Evolutionary conservation across 257 asterid genomes (phyloP), one percentile per base, ranked within the genome.

Genomic region (Fraxinus pennsylvanica): DNA sequence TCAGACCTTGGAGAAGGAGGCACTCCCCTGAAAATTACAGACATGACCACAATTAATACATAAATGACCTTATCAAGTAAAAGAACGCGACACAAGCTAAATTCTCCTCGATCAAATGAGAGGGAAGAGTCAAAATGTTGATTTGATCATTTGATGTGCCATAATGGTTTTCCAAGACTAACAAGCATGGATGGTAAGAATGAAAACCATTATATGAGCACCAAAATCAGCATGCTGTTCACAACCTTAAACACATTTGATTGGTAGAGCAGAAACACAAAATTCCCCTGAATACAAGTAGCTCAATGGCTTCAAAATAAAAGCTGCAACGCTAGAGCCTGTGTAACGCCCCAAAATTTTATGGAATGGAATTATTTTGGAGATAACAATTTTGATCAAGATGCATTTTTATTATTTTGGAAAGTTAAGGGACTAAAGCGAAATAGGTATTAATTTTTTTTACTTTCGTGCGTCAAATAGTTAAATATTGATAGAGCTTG

Each of bases 1-100:
- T 93, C 99, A 57, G 99, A 92, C 85, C 99, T 91, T 78, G 98
- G 98, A 83, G 99, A 90, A 84, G 99, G 99, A 57, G 96, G 82
- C 83, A 86, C 85, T 27, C 98, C 98, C 91, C 99, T 96, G 76
- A 84, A 85, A 83, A 77, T 78, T 57, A 57, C 80, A 74, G 76
- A 79, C 74, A 77, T 59, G 14, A 59, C 30, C 27, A 57, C 9
- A 80, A 69, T 71, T 82, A 72, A 19, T 39, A 63, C n/a, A 43
- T 38, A 65, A 72, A 65, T 70, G 73, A 79, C 71, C 25, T 38
- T 81, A 67, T 76, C 81, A 76, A 21, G 63, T 5, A 39, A 61
- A 32, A 52, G 47, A 41, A 63, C 14, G 21, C 59, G 63, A 69
- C 57, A 63, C 33, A 3, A 22, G 19, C 69, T 63, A 63, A 22